These are phyloP conservation scores for Acacia pycnantha DNA, from an alignment of 331 rosid genomes.

Conservation along the genomic window DNA sequence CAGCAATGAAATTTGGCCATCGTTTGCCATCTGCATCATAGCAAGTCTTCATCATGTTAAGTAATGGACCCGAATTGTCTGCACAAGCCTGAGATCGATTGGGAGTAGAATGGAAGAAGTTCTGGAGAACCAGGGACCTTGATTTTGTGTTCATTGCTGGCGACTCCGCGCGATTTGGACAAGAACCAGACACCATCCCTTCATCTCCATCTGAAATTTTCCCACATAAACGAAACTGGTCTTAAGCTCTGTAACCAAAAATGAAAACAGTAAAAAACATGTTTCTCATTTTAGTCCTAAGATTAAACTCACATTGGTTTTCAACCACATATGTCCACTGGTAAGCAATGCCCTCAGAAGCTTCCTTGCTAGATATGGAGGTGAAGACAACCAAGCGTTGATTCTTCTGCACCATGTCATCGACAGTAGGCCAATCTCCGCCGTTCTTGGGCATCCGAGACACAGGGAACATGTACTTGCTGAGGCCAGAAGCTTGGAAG, in stretches of 20 bases:
- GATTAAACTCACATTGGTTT: slow-evolving; percentile 72
- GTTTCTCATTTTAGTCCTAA: background rate
- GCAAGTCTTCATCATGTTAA: slow-evolving; percentile 60
- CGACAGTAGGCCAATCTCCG: slow-evolving; percentile 78
- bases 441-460: slow-evolving; percentile 77
- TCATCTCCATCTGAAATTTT: slow-evolving; percentile 68
- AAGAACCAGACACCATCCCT: slow-evolving; percentile 71
- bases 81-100: slow-evolving; percentile 57
- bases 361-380: slow-evolving; percentile 69
- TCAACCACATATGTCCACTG: slow-evolving; percentile 81
- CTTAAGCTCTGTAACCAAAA: background rate
- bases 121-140: slow-evolving; percentile 61
- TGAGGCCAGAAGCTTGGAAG: slow-evolving; percentile 61
- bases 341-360: slow-evolving; percentile 83
- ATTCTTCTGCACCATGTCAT: slow-evolving; percentile 76
- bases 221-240: slow-evolving; percentile 12
- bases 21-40: slow-evolving; percentile 61
- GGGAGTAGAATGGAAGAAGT: slow-evolving; percentile 61
- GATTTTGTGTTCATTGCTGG: slow-evolving; percentile 60
- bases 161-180: slow-evolving; percentile 80
- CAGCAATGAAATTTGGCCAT: slow-evolving; percentile 96
- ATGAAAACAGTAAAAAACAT: background rate
- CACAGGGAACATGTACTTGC: slow-evolving; percentile 59
- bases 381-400: slow-evolving; percentile 83
- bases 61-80: slow-evolving; percentile 75